Conservation (phyloP, 139 green algal species). For the Chlorella sorokiniana region DNA sequence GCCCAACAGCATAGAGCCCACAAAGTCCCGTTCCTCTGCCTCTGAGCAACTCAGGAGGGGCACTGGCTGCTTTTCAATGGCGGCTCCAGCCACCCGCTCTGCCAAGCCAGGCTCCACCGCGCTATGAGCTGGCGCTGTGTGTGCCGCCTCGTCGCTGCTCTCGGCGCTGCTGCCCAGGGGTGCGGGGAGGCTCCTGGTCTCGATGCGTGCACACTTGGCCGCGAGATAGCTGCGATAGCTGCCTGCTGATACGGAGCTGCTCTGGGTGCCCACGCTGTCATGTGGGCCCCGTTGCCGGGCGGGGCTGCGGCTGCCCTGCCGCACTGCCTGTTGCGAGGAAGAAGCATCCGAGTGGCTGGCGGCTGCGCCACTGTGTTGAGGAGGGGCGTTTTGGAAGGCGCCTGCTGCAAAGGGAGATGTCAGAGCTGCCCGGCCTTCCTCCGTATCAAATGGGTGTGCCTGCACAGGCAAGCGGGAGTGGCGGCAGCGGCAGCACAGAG, state of each 20-base stretch:
- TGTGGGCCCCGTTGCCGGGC: background rate
- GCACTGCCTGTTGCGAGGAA: too few relatives aligned
- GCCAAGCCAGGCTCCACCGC: background rate
- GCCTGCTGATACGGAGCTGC: background rate
- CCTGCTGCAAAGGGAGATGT: slow-evolving; percentile 38
- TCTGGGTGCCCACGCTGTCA: slow-evolving; percentile 10
- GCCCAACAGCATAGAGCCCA: background rate
- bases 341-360: background rate
- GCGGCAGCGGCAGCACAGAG: background rate
- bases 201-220: slow-evolving; percentile 21
- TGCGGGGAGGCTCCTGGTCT: slow-evolving; percentile 8
- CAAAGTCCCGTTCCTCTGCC: too few relatives aligned
- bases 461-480: background rate
- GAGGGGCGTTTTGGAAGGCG: background rate
- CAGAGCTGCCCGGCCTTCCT: slow-evolving; percentile 22
- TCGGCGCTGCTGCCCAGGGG: background rate
- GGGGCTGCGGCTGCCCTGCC: background rate
- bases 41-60: too few relatives aligned
- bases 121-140: too few relatives aligned
- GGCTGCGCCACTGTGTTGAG: background rate
- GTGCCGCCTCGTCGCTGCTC: background rate
- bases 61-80: too few relatives aligned
- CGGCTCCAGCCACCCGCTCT: too few relatives aligned
- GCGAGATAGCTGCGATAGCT: slow-evolving; percentile 14
- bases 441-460: slow-evolving; percentile 33